phyloP scores from a whole-genome alignment of 805 yeast genomes.

The Helenozyma baotianmanensis region DNA sequence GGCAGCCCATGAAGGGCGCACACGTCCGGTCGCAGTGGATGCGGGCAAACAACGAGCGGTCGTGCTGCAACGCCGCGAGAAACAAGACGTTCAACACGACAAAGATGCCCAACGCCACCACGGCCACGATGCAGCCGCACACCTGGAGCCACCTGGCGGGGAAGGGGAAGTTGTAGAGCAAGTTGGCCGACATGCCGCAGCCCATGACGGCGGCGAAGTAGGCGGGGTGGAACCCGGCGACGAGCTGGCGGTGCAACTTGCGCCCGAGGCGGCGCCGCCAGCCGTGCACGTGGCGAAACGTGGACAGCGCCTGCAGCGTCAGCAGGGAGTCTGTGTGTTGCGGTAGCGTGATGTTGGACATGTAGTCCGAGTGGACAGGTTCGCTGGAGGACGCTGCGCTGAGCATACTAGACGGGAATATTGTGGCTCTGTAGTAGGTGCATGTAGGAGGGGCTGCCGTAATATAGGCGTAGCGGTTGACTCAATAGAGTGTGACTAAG shows the following conservation, averaged over 20 bases:
- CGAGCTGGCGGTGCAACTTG: constrained; percentile 9
- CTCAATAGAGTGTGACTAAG: too few relatives aligned
- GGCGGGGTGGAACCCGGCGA: constrained; percentile 38
- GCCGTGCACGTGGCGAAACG: too few relatives aligned
- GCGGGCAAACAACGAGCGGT: constrained; percentile 18
- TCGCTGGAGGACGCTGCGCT: too few relatives aligned
- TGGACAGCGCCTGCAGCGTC: too few relatives aligned
- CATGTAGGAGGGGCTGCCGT: too few relatives aligned
- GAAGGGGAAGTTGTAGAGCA: constrained; percentile 65
- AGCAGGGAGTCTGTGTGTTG: too few relatives aligned
- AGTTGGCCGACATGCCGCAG: constrained; percentile 63
- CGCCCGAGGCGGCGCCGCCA: constrained; percentile 1
- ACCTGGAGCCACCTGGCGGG: constrained; percentile 53
- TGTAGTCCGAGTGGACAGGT: too few relatives aligned
- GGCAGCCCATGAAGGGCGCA: constrained; percentile 70
- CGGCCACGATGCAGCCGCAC: constrained; percentile 61
- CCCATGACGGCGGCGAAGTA: constrained; percentile 85
- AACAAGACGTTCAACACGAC: constrained; percentile 40
- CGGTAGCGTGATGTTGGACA: too few relatives aligned
- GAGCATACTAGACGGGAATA: too few relatives aligned
- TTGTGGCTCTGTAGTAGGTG: too few relatives aligned
- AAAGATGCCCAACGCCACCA: constrained; percentile 47
- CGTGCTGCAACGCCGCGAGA: constrained; percentile 33
- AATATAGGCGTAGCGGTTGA: too few relatives aligned
- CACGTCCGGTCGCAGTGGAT: constrained; percentile 34